These are phyloP conservation scores for Salvia hispanica DNA, from an alignment of 257 asterid species.

Conservation along the genomic window DNA sequence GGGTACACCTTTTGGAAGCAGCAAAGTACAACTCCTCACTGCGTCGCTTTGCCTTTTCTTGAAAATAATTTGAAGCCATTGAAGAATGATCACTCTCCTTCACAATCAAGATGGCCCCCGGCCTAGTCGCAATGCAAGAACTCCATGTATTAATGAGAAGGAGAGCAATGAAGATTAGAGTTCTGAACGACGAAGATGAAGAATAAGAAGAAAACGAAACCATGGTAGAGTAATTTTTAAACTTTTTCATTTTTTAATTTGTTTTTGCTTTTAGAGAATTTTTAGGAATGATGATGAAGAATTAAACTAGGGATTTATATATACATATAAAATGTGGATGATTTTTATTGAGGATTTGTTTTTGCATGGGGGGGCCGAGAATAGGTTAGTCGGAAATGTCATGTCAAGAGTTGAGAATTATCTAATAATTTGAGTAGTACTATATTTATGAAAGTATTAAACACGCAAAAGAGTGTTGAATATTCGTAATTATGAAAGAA, in stretches of 20 bases:
- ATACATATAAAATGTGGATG: neutral
- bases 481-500: conserved; percentile 38
- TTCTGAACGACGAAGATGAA: conserved; percentile 3
- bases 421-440: neutral
- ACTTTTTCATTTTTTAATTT: no score
- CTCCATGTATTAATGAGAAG: conserved; percentile 13
- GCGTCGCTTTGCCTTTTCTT: neutral
- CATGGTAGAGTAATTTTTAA: neutral
- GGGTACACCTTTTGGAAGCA: conserved; percentile 49
- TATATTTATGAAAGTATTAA: neutral
- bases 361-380: conserved; percentile 39
- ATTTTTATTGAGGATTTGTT: conserved; percentile 13
- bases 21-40: conserved; percentile 31
- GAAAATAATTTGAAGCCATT: conserved; percentile 26
- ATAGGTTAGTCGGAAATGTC: conserved; percentile 29
- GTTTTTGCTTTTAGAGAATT: no score
- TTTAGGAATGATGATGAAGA: neutral
- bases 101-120: conserved; percentile 20
- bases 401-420: conserved; percentile 24
- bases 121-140: conserved; percentile 28
- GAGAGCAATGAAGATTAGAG: conserved; percentile 20
- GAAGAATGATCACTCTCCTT: conserved; percentile 22
- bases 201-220: conserved; percentile 10
- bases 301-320: conserved; percentile 17
- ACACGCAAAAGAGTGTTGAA: conserved; percentile 36